Evolutionary conservation across 75 land plant genomes (phyloP), one percentile per base, ranked within the genome.

Genomic region (Adiantum capillusveneris): DNA sequence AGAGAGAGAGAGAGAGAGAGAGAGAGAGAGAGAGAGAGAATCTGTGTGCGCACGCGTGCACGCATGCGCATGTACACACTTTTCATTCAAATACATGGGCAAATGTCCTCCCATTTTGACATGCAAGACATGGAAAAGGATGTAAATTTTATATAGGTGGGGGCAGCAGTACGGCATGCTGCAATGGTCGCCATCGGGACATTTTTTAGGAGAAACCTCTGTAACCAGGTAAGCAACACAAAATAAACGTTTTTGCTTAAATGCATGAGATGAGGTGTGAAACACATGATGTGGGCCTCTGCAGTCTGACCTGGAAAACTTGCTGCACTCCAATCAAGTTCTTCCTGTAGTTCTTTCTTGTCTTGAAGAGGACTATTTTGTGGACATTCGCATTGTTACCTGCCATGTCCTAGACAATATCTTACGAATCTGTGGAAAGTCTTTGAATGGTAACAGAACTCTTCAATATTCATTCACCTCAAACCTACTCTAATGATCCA

Each of bases 161-260:
- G 58, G 53, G 76, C 76, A 53, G 76, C 76, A 14, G 42, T 73
- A 2, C 53, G 76, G 19, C 69, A 73, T 48, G 70, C 71, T 42
- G 70, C 76, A 31, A 73, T 73, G 71, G 76, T 73, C 13, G 76
- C 65, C 5, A 14, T 67, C n/a, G 70, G 76, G 28, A 73, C 76
- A 17, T 73, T 66, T 48, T 44, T 73, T 16, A 53, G 76, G 25
- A 64, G 52, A 25, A 71, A 43, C 52, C 76, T 73, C 20, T 73
- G 76, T 44, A 73, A 24, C 39, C 59, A 66, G 69, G 76, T 73
- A 31, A 16, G 36, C n/a, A n/a, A n/a, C n/a, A n/a, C n/a, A n/a
- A n/a, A n/a, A n/a, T n/a, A n/a, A n/a, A n/a, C n/a, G n/a, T n/a
- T n/a, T n/a, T n/a, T n/a, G n/a, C n/a, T n/a, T n/a, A n/a, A n/a